Percentiles rank a stretch among this genome's conserved stretches.
These are phyloP conservation scores for Letharia columbiana DNA, from an alignment of 495 filamentous ascomycete species.

Conservation along the genomic window DNA sequence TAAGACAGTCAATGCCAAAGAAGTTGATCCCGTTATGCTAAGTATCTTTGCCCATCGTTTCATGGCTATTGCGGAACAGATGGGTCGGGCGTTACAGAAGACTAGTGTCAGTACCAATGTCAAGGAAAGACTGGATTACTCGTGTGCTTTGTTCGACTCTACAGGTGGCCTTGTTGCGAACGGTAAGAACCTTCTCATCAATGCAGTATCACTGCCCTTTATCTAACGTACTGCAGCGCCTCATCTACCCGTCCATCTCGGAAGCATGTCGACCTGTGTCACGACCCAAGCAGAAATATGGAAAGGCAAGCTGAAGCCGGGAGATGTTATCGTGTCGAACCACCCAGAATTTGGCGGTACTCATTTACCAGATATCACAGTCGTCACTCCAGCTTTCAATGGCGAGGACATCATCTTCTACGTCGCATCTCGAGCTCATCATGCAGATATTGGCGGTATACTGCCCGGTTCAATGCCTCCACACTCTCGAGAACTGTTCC, in stretches of 20 bases:
- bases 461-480: constrained; percentile 96
- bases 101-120: constrained; percentile 97
- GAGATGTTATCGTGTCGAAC: constrained; percentile 92
- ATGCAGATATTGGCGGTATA: constrained; percentile 95
- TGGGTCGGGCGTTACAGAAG: constrained; percentile 93
- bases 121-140: constrained; percentile 94
- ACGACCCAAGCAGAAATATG: constrained; percentile 89
- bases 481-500: constrained; percentile 82
- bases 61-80: constrained; percentile 98
- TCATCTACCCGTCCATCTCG: constrained; percentile 87
- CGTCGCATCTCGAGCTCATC: constrained; percentile 89
- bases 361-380: constrained; percentile 86
- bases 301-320: constrained; percentile 77
- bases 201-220: not conserved
- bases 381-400: constrained; percentile 85
- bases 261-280: constrained; percentile 92
- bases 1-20: constrained; percentile 31
- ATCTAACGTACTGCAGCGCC: constrained; percentile 45
- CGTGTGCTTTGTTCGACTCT: constrained; percentile 87
- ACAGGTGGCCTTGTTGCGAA: constrained; percentile 91
- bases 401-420: constrained; percentile 92
- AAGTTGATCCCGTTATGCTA: constrained; percentile 78
- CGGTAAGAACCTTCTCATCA: constrained; percentile 30
- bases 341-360: constrained; percentile 91
- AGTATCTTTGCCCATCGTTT: constrained; percentile 95